Percentiles rank a stretch among this genome's conserved stretches.
phyloP scores from a whole-genome alignment of 768 basidiomycete genomes.

The Lanmaoa rubissima region DNA sequence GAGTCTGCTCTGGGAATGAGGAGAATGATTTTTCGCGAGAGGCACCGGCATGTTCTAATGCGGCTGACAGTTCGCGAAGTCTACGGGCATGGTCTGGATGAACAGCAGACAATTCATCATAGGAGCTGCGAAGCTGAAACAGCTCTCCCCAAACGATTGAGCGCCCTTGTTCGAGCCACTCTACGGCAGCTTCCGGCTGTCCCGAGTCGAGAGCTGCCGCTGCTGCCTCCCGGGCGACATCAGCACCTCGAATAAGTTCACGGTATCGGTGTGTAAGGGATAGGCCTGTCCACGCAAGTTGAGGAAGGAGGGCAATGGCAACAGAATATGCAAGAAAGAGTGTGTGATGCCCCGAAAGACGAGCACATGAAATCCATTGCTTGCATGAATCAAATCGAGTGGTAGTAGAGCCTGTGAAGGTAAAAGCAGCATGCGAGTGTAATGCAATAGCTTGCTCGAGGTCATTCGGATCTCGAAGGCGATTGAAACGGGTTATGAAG shows the following conservation, averaged over 20 bases:
- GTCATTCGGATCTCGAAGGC: too few species aligned
- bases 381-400: background rate
- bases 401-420: background rate
- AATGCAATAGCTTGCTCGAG: background rate
- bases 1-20: background rate
- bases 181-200: background rate
- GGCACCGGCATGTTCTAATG: background rate
- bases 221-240: constrained; percentile 19
- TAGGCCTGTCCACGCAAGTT: background rate
- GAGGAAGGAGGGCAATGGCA: background rate
- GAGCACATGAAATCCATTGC: background rate
- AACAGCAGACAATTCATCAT: background rate
- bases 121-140: background rate
- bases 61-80: background rate
- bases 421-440: background rate
- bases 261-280: background rate
- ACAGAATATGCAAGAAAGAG: background rate
- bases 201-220: constrained; percentile 15
- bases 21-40: background rate
- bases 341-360: background rate
- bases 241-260: background rate
- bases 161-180: constrained; percentile 9
- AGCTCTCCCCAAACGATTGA: constrained; percentile 11
- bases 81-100: background rate
- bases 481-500: too few species aligned